Evolutionary conservation across 2,329 filamentous ascomycete species (phyloP), one percentile per base, ranked within the genome.

Genomic region (Diplodia intermedia): DNA sequence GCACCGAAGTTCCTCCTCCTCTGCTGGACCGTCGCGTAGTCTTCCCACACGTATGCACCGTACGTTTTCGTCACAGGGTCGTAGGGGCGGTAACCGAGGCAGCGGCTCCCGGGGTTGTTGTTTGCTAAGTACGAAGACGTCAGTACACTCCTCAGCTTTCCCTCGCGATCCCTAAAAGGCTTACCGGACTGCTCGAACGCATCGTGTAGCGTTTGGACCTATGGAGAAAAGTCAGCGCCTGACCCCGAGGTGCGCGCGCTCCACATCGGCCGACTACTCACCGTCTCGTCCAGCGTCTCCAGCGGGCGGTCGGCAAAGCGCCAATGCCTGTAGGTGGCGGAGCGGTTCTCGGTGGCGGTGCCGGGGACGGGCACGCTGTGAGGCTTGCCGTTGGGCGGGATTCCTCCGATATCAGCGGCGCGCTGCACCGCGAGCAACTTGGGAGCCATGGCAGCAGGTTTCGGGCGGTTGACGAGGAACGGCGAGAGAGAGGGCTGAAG

Each of bases 1-100:
- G 90, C 91, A 71, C 95, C 95, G 72, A 97, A 87, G 78, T 95
- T 92, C 76, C 90, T 91, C 76, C 92, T 89, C 76, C 94, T 88
- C 81, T 88, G 86, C 69, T 90, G 89, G n/a, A 94, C 86, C 69
- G 95, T 88, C 74, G 84, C 85, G 75, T 97, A 98, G 69, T 90
- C 91, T 73, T 94, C 82, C 93, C 94, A 98, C 69, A 89, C 85
- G 77, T 91, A 99, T 71, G 88, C 87, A 69, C 90, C 89, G 80
- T 88, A 97, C 1, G 86, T 86, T 82, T 93, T 90, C 60, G 89
- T 92, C 47, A 80, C 81, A 3, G 90, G 80, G 79, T 97, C 89
- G 86, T 92, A 98, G 4, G 90, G 87, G 71, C 95, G 89, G 78
- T 87, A 87, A 68, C 95, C 95, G 69, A 98, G 83, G 79, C 91